Percentiles rank a stretch among this genome's conserved stretches.
phyloP scores from a whole-genome alignment of 2,329 filamentous ascomycete species.

The Alternaria gaisen region DNA sequence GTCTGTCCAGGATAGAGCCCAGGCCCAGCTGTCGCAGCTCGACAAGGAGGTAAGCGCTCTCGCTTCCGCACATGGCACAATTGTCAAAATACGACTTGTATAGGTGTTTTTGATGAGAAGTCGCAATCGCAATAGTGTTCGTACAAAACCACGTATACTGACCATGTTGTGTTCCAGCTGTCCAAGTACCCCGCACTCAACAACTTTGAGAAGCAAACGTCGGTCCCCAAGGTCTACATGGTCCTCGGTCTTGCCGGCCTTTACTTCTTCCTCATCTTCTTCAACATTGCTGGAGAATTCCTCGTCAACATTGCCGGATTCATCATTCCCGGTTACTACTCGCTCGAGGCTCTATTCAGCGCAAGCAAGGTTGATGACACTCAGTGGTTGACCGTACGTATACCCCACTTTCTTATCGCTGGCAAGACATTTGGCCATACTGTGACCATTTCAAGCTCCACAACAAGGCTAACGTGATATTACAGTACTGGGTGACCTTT shows the following conservation, averaged over 20 bases:
- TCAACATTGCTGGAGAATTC: constrained; percentile 90
- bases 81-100: constrained; percentile 15
- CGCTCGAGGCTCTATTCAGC: constrained; percentile 78
- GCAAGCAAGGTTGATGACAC: constrained; percentile 78
- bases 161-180: constrained; percentile 63
- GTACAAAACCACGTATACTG: constrained; percentile 25
- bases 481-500: constrained; percentile 85
- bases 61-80: constrained; percentile 16
- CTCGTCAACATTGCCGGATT: constrained; percentile 88
- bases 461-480: constrained; percentile 24
- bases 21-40: constrained; percentile 79
- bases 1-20: constrained; percentile 79
- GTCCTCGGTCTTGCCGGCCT: constrained; percentile 77
- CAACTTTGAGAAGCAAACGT: constrained; percentile 86
- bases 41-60: constrained; percentile 76
- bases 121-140: not conserved
- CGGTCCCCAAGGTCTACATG: constrained; percentile 84
- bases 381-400: constrained; percentile 73
- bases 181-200: constrained; percentile 84
- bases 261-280: constrained; percentile 91
- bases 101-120: not conserved
- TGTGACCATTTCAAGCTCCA: constrained; percentile 1
- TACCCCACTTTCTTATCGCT: constrained; percentile 9
- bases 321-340: constrained; percentile 84
- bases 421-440: constrained; percentile 4